These are phyloP conservation scores for Apostasia shenzhenica DNA, from an alignment of 106 monocot species.

Conservation along the genomic window DNA sequence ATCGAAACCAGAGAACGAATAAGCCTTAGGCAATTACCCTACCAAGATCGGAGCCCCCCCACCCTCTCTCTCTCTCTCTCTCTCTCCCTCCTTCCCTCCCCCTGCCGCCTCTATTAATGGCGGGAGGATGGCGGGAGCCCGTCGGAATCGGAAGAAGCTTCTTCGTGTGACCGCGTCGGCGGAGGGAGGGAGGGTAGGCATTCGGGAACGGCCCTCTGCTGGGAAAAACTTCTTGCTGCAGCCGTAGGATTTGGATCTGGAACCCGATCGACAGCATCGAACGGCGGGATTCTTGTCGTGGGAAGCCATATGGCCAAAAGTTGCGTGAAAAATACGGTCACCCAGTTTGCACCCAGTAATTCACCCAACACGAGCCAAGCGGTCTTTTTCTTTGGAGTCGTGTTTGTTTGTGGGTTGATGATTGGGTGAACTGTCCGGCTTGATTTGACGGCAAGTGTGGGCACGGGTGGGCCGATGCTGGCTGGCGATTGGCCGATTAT, in stretches of 20 bases:
- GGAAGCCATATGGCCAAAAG: neutral
- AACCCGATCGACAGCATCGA: neutral
- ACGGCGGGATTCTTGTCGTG: neutral
- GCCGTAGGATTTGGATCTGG: neutral
- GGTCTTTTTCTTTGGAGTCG: too few species aligned
- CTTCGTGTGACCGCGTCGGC: neutral
- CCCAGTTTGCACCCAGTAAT: too few species aligned
- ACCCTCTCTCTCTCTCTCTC: neutral
- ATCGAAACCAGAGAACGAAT: neutral
- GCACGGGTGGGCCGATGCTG: too few species aligned
- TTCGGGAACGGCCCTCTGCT: neutral
- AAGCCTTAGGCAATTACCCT: neutral
- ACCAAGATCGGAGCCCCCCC: neutral
- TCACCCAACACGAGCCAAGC: too few species aligned
- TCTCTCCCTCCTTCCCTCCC: neutral
- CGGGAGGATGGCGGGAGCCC: neutral
- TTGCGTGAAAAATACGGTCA: too few species aligned
- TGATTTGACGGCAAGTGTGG: too few species aligned
- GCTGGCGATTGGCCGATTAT: too few species aligned
- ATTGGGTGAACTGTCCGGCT: too few species aligned
- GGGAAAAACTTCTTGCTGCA: too few species aligned
- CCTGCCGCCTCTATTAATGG: neutral
- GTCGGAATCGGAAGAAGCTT: slow-evolving; percentile 1
- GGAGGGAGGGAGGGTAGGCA: neutral
- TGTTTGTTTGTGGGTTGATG: too few species aligned